Conservation (phyloP, 345 rosid genomes). For the Trapa incisa region DNA sequence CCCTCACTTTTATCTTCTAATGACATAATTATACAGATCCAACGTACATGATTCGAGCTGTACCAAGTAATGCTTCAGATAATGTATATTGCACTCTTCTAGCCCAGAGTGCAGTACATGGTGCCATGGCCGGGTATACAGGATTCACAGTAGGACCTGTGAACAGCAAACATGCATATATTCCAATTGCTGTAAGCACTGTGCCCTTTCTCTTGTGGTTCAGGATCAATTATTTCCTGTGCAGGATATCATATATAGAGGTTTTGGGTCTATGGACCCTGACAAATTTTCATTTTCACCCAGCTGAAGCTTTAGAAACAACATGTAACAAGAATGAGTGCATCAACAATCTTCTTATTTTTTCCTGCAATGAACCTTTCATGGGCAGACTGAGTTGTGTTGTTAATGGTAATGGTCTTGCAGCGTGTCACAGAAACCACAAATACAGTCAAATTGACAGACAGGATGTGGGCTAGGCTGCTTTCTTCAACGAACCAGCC, state of each 20-base stretch:
- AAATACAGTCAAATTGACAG: slow-evolving; percentile 71
- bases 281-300: too few species aligned
- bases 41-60: slow-evolving; percentile 89
- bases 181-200: slow-evolving; percentile 64
- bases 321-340: too few species aligned
- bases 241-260: too few species aligned
- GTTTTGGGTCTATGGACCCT: too few species aligned
- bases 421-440: slow-evolving; percentile 71
- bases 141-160: slow-evolving; percentile 97
- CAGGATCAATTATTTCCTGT: too few species aligned
- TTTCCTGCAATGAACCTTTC: not conserved
- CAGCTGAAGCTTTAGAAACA: too few species aligned
- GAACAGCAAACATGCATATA: slow-evolving; percentile 81
- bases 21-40: slow-evolving; percentile 40
- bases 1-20: not conserved
- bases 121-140: slow-evolving; percentile 96
- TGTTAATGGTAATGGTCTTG: slow-evolving; percentile 1
- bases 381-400: not conserved
- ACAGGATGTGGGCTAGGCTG: slow-evolving; percentile 97
- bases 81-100: slow-evolving; percentile 95
- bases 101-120: slow-evolving; percentile 93
- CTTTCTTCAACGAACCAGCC: slow-evolving; percentile 94
- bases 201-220: not conserved
- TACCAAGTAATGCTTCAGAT: slow-evolving; percentile 90
- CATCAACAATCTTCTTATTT: too few species aligned